These are phyloP conservation scores for Pascua guehoae DNA, from an alignment of 1,284 basidiomycete species.

Conservation along the genomic window DNA sequence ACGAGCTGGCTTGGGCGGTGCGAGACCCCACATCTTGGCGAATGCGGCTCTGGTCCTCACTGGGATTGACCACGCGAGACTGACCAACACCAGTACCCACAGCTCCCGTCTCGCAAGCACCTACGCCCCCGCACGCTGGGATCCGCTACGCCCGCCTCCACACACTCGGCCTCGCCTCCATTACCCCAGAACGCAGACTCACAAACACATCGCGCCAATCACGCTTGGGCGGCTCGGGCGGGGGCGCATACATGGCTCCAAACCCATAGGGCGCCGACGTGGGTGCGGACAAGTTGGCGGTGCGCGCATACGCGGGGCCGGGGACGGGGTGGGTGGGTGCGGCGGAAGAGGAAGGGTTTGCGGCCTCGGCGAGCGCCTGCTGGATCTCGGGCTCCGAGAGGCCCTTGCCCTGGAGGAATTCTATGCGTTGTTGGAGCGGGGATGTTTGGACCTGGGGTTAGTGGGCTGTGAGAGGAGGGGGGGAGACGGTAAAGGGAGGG, in stretches of 20 bases:
- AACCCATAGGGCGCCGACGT: slow-evolving; percentile 45
- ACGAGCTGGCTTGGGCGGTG: no score
- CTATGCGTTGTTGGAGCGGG: slow-evolving; percentile 75
- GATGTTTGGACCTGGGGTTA: slow-evolving; percentile 55
- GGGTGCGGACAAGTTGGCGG: neutral
- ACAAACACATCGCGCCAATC: slow-evolving; percentile 97
- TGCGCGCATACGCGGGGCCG: slow-evolving; percentile 40
- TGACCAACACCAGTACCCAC: neutral
- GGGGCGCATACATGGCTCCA: slow-evolving; percentile 19
- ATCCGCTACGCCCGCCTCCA: no score
- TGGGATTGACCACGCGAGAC: no score
- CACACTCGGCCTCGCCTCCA: no score
- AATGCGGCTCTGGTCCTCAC: no score
- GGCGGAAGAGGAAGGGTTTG: slow-evolving; percentile 20
- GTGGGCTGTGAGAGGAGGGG: neutral
- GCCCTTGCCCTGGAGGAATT: slow-evolving; percentile 93
- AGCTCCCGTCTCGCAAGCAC: no score
- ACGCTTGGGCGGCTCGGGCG: slow-evolving; percentile 53
- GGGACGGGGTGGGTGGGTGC: slow-evolving; percentile 23
- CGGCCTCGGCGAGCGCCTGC: slow-evolving; percentile 67
- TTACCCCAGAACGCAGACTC: no score
- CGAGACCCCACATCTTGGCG: no score
- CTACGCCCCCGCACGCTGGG: no score
- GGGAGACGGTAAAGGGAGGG: neutral
- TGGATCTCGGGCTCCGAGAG: slow-evolving; percentile 81